Conservation (phyloP, 2,329 filamentous ascomycete species). For the Calonectria hawksworthii region DNA sequence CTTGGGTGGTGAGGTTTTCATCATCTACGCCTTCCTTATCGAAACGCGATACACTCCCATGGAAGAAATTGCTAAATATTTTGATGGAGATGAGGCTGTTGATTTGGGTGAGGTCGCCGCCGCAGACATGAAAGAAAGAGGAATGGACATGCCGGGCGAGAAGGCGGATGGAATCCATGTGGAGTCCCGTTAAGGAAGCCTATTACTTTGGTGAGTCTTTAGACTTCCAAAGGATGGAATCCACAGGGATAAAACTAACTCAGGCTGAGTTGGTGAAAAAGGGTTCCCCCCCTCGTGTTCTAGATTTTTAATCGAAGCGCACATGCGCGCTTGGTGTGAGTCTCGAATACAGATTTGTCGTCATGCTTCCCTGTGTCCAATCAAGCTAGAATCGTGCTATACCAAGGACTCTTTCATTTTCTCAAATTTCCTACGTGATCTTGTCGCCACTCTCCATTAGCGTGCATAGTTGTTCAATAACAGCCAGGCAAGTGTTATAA, state of each 20-base stretch:
- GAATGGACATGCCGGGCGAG: constrained; percentile 7
- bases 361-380: neutral
- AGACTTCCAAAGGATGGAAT: too few relatives aligned
- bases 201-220: neutral
- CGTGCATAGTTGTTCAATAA: too few relatives aligned
- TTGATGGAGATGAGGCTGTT: constrained; percentile 11
- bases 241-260: neutral
- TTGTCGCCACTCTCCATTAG: too few relatives aligned
- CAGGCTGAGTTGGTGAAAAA: neutral
- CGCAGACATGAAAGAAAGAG: constrained; percentile 25
- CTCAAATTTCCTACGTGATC: neutral
- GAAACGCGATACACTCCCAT: constrained; percentile 25
- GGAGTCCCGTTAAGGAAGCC: neutral
- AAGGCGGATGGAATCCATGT: neutral
- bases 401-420: neutral
- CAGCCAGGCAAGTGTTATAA: too few relatives aligned
- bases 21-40: constrained; percentile 30
- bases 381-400: neutral
- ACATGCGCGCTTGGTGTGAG: neutral
- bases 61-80: constrained; percentile 25
- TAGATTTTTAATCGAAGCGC: neutral
- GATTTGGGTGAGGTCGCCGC: constrained; percentile 26
- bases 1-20: constrained; percentile 25
- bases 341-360: neutral
- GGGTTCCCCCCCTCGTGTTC: neutral